Evolutionary conservation across 192 early-diverging fungal species (phyloP).

Genomic region (Coemansia sp.): DNA sequence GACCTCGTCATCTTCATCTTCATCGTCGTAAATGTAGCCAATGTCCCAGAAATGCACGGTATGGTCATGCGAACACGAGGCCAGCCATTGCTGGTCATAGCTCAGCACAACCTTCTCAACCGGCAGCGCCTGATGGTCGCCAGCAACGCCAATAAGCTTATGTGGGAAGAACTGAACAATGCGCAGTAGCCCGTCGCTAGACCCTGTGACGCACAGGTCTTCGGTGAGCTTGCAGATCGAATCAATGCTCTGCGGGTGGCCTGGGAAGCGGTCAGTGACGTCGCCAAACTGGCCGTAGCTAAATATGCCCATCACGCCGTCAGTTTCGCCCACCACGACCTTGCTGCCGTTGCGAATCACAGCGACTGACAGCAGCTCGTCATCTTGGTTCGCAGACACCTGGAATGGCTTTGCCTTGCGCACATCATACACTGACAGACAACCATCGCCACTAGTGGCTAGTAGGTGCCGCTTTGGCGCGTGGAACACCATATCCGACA

Average conservation of each 20-base stretch:
- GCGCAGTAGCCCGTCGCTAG: slow-evolving; percentile 86
- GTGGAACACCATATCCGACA: slow-evolving; percentile 81
- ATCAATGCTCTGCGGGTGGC: slow-evolving; percentile 91
- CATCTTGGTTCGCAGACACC: slow-evolving; percentile 92
- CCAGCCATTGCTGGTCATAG: slow-evolving; percentile 72
- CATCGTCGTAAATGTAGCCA: slow-evolving; percentile 60
- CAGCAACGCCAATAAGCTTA: slow-evolving; percentile 83
- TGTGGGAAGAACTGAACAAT: slow-evolving; percentile 90
- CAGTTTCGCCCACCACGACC: slow-evolving; percentile 88
- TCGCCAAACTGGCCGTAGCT: slow-evolving; percentile 92
- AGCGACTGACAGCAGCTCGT: slow-evolving; percentile 85
- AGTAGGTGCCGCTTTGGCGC: slow-evolving; percentile 74
- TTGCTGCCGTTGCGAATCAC: slow-evolving; percentile 69
- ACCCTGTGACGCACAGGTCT: slow-evolving; percentile 82
- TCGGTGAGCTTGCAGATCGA: slow-evolving; percentile 83
- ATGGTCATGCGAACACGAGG: slow-evolving; percentile 83
- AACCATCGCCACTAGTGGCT: slow-evolving; percentile 85
- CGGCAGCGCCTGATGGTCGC: slow-evolving; percentile 86
- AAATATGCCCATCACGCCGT: slow-evolving; percentile 85
- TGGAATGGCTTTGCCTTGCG: slow-evolving; percentile 82
- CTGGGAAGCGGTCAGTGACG: slow-evolving; percentile 88
- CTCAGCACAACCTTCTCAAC: slow-evolving; percentile 80
- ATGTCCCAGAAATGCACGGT: slow-evolving; percentile 88
- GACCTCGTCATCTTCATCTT: slow-evolving; percentile 34
- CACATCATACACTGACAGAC: slow-evolving; percentile 86